Conservation (phyloP, 805 yeast genomes). For the Yarrowia yakushimensis region DNA sequence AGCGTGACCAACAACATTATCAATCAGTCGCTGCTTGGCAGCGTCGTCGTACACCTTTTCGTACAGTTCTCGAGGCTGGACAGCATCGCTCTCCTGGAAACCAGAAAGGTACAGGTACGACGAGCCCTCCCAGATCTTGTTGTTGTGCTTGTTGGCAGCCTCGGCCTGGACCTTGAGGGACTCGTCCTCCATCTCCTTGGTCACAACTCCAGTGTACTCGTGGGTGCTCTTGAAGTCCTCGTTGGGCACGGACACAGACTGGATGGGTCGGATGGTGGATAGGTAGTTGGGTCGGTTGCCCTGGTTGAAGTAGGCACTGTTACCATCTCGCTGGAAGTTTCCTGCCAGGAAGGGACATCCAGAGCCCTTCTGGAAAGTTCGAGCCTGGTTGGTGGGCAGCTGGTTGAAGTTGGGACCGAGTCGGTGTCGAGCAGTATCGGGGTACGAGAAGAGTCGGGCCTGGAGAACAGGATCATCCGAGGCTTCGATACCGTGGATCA, state of each 20-base stretch:
- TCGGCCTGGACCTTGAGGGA: slow-evolving; percentile 2
- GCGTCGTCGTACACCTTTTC: slow-evolving; percentile 16
- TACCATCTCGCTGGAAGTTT: slow-evolving; percentile 21
- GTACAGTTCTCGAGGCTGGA: slow-evolving; percentile 17
- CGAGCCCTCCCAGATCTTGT: slow-evolving; percentile 23
- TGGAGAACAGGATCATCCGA: slow-evolving; percentile 83
- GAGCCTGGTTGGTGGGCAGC: slow-evolving; percentile 65
- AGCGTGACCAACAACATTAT: slow-evolving; percentile 14
- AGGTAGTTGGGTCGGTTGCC: slow-evolving; percentile 20
- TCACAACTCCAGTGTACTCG: slow-evolving; percentile 8
- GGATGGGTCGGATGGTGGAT: slow-evolving; percentile 16
- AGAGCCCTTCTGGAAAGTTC: slow-evolving; percentile 8
- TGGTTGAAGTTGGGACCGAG: slow-evolving; percentile 71
- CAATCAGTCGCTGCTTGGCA: slow-evolving; percentile 16
- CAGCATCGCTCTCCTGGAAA: slow-evolving; percentile 6
- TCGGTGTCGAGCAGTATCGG: slow-evolving; percentile 84
- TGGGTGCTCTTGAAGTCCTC: slow-evolving; percentile 13
- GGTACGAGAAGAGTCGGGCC: slow-evolving; percentile 74
- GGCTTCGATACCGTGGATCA: slow-evolving; percentile 80
- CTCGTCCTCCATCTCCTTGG: slow-evolving; percentile 21
- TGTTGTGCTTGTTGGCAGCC: slow-evolving; percentile 3
- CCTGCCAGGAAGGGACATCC: slow-evolving; percentile 21
- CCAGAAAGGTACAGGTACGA: slow-evolving; percentile 20
- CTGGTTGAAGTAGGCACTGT: slow-evolving; percentile 4
- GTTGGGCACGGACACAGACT: slow-evolving; percentile 10